A percentile compares a stretch with the other conserved stretches of the same genome.
phyloP scores from a whole-genome alignment of 2,329 filamentous ascomycete species.

The Cordyceps militaris region DNA sequence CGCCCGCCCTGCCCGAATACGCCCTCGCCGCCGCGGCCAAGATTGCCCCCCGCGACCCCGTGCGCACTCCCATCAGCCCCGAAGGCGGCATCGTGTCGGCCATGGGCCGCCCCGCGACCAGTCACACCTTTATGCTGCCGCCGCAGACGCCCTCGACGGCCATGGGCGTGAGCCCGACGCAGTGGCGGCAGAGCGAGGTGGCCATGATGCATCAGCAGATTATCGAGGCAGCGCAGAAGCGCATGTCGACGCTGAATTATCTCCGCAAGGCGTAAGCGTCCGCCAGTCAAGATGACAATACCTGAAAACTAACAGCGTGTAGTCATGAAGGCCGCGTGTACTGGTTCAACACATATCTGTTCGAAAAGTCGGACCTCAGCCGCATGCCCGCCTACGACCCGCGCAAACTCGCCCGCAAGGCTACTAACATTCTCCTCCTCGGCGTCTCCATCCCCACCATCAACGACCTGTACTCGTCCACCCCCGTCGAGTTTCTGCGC shows the following conservation, averaged over 20 bases:
- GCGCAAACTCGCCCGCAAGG: conserved; percentile 78
- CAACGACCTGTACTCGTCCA: conserved; percentile 77
- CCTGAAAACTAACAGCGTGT: conserved; percentile 4
- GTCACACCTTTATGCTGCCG: conserved; percentile 25
- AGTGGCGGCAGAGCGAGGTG: conserved; percentile 39
- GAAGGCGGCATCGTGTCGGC: conserved; percentile 37
- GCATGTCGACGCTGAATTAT: conserved; percentile 91
- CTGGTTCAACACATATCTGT: conserved; percentile 97
- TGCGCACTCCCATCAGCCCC: conserved; percentile 20
- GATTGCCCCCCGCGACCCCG: conserved; percentile 23
- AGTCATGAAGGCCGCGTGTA: conserved; percentile 92
- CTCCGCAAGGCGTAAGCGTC: conserved; percentile 73
- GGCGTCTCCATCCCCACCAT: conserved; percentile 86
- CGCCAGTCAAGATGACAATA: conserved; percentile 17
- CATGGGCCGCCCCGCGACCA: conserved; percentile 33
- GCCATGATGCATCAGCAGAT: conserved; percentile 55
- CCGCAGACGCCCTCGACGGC: conserved; percentile 18
- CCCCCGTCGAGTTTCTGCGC: conserved; percentile 76
- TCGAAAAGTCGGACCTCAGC: conserved; percentile 71
- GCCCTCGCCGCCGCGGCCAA: conserved; percentile 44
- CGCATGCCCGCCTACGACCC: conserved; percentile 81
- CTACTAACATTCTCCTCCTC: conserved; percentile 88
- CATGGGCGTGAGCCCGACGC: conserved; percentile 13
- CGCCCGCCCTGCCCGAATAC: conserved; percentile 49
- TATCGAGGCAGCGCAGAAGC: conserved; percentile 80